A percentile compares a stretch with the other conserved stretches of the same genome.
phyloP scores from a whole-genome alignment of 2,329 filamentous ascomycete genomes.

The Penicillium sp. region DNA sequence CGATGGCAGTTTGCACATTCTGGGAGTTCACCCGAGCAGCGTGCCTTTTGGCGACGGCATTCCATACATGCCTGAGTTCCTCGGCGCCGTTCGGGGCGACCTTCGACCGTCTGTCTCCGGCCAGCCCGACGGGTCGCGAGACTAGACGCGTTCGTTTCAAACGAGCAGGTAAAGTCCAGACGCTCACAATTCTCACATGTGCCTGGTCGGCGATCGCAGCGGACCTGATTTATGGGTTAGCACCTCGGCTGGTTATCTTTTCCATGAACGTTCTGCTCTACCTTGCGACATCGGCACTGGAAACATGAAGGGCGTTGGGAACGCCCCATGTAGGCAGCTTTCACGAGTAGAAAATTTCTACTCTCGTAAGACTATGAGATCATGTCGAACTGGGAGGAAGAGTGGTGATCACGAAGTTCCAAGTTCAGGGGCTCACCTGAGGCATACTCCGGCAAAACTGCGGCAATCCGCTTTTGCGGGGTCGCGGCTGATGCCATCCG shows the following conservation, averaged over 20 bases:
- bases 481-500: constrained; percentile 9
- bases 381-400: background rate
- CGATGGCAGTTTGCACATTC: constrained; percentile 13
- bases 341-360: background rate
- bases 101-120: background rate
- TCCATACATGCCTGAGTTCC: constrained; percentile 11
- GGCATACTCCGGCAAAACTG: constrained; percentile 5
- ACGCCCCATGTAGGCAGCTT: constrained; percentile 6
- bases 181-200: constrained; percentile 13
- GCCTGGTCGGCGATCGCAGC: constrained; percentile 11
- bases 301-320: constrained; percentile 12
- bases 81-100: constrained; percentile 11
- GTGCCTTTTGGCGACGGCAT: constrained; percentile 12
- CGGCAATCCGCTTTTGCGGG: constrained; percentile 11
- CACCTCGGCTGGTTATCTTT: background rate
- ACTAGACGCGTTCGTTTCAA: background rate
- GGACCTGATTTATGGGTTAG: constrained; percentile 3
- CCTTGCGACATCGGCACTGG: constrained; percentile 18
- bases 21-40: constrained; percentile 12
- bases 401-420: background rate
- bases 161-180: constrained; percentile 12
- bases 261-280: background rate
- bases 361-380: background rate
- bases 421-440: background rate
- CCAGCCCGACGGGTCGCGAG: background rate